Evolutionary conservation across 2,329 filamentous ascomycete genomes (phyloP), one percentile per base, ranked within the genome.

Genomic region (Tricladium varicosporioides): DNA sequence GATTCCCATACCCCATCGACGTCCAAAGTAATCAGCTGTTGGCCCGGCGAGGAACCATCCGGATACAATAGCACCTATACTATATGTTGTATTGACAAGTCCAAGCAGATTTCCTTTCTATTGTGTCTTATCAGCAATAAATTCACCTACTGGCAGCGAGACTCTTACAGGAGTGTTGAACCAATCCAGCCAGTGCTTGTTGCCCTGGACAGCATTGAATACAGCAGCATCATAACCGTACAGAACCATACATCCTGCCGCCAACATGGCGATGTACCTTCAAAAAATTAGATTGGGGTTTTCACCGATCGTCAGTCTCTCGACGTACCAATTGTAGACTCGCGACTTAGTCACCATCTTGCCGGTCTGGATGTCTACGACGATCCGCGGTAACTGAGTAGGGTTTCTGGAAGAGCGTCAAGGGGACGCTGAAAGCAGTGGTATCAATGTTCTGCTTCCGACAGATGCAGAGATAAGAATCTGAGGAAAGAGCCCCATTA

Each of bases 161-260:
- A 27, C 22, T 15, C 60, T 19, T 64, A 65, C 60, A 14, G 59
- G 60, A 22, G 52, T 57, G 64, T 85, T 75, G 72, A 88, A 87
- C 74, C 80, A 89, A 16, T 73, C 74, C 9, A 84, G 72, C 86
- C 86, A 89, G 68, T 89, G 81, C 13, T 81, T 32, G 2, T 84
- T 87, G 31, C 81, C 83, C 70, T 88, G 86, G 5, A 89, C 81
- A 4, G 86, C 85, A 70, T 90, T 90, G 78, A 85, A 90, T 47
- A 88, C 85, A 42, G 85, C 87, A 2, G 86, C 85, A 78, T 89
- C 87, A 69, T 89, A 89, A 56, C 86, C 86, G 68, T 89, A 89
- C 49, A 90, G 77, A 18, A 89, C 85, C 86, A 65, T 65, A 44
- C 62, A 64, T 33, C 59, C 60, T 22, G 62, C 60, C 14, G 63